Conservation (phyloP, 1,284 basidiomycete species). For the Grifola frondosa region DNA sequence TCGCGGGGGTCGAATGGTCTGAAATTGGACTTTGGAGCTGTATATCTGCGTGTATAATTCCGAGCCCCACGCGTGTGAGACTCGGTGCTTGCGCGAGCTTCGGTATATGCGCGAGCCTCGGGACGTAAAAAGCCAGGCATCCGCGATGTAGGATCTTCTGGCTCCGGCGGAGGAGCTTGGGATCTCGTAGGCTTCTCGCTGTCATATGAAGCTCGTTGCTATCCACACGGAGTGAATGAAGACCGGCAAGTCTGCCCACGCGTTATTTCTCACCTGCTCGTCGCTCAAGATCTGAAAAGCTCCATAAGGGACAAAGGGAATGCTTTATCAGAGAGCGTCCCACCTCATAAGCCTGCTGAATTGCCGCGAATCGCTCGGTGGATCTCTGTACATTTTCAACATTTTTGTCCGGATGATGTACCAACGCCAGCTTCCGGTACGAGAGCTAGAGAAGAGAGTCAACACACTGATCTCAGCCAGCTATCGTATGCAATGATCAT, state of each 20-base stretch:
- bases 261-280: conserved; percentile 61
- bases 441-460: conserved; percentile 49
- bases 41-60: too few relatives aligned
- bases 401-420: conserved; percentile 85
- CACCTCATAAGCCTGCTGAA: conserved; percentile 90
- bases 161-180: background rate
- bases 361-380: conserved; percentile 77
- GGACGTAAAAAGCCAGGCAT: conserved; percentile 34
- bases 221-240: background rate
- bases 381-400: conserved; percentile 73
- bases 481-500: background rate
- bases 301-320: background rate
- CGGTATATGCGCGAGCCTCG: conserved; percentile 75
- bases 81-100: conserved; percentile 86
- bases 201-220: conserved; percentile 82
- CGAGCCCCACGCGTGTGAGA: too few relatives aligned
- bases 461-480: background rate
- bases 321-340: conserved; percentile 6
- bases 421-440: conserved; percentile 71
- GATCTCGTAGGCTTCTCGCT: conserved; percentile 79
- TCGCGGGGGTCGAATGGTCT: conserved; percentile 57
- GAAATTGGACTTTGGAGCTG: too few relatives aligned
- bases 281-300: conserved; percentile 68
- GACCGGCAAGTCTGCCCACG: conserved; percentile 2
- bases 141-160: background rate